Percentiles rank a stretch among this genome's conserved stretches.
phyloP scores from a whole-genome alignment of 2,329 filamentous ascomycete genomes.

The Tricladium varicosporioides region DNA sequence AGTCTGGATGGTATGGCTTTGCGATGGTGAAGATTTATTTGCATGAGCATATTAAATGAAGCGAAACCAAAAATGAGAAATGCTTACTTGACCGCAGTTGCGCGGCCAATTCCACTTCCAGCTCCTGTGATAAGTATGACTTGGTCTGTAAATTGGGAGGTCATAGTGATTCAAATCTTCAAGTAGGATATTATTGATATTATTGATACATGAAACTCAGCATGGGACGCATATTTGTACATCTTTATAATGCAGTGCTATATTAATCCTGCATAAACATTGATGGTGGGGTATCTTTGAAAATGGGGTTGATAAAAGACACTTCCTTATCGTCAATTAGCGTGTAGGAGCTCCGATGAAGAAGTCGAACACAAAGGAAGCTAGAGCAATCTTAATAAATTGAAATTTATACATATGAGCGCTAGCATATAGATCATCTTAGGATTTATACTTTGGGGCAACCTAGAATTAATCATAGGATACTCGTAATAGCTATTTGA shows the following conservation, averaged over 20 bases:
- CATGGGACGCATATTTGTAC: not conserved
- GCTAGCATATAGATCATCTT: too few relatives aligned
- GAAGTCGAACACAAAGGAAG: too few relatives aligned
- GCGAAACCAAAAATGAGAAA: not conserved
- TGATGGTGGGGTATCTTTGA: not conserved
- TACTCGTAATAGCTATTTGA: too few relatives aligned
- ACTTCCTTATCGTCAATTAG: not conserved
- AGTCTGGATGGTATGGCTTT: too few relatives aligned
- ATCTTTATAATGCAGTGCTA: too few relatives aligned
- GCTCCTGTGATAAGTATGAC: conserved; percentile 27
- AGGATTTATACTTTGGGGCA: too few relatives aligned
- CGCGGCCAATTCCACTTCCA: conserved; percentile 25
- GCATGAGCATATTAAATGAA: not conserved
- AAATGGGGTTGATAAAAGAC: not conserved
- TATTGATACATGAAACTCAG: not conserved
- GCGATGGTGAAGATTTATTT: not conserved
- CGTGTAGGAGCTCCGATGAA: not conserved
- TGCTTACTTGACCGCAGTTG: conserved; percentile 15
- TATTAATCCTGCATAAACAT: too few relatives aligned
- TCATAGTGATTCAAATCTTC: not conserved
- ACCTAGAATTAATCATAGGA: too few relatives aligned
- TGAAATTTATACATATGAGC: too few relatives aligned
- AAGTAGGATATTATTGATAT: not conserved
- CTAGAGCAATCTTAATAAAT: too few relatives aligned
- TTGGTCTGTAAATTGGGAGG: conserved; percentile 10